Evolutionary conservation across 805 yeast genomes (phyloP), one percentile per base, ranked within the genome.

Genomic region (Groenewaldozyma salmanticensis): DNA sequence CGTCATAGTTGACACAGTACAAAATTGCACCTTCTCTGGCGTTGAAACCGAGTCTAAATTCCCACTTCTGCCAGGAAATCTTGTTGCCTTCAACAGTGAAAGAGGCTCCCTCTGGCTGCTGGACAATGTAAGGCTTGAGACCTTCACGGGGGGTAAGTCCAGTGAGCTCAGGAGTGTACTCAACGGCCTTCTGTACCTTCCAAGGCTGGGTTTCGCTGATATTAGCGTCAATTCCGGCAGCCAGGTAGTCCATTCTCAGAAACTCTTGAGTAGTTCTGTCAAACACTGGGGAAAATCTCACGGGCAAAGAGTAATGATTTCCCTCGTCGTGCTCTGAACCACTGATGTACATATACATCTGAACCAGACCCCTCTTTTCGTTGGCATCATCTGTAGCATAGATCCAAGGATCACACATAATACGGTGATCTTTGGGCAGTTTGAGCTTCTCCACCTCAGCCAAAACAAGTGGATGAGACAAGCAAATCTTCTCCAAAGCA

Each of bases 71-170:
- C 94, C 94, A 82, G 45, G 65, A 61, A 50, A 83, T 71, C 57
- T 76, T 75, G 47, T 73, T 65, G 31, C 79, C 81, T 5, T 45
- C 39, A 36, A 76, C 64, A 18, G 69, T 53, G 66, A 79, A 82
- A 2, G 85, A 77, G 9, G 87, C 76, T 48, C 94, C 94, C 52
- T 83, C 90, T 38, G 92, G 90, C 64, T 83, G 92, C 83, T 64
- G 79, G 84, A 80, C 71, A 48, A 78, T 62, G 57, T 81, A 71
- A 33, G 92, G 92, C 61, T 81, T 81, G 50, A 81, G 67, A 31
- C 72, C 79, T 59, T 24, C 29, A 24, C 29, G 29, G 13, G 29
- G 29, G 13, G 29, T 9, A 9, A 24, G 13, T 24, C 13, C 13
- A 24, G 29, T 24, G 7, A 24, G 54, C 38, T 53, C 59, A 18